phyloP scores from a whole-genome alignment of 331 rosid species.

The Pyrus hybrid region DNA sequence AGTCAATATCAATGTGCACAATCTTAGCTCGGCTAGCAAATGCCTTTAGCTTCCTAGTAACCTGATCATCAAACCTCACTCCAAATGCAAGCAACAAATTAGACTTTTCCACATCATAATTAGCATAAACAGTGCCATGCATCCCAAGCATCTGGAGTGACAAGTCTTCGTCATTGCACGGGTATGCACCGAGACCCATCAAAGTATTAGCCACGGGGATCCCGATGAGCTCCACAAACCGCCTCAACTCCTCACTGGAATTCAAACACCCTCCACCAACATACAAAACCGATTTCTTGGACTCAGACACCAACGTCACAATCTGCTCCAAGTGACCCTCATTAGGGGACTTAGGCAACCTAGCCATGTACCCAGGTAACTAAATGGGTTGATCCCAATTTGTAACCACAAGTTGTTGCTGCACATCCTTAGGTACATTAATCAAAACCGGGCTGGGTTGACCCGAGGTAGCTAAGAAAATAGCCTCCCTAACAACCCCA shows the following conservation, averaged over 20 bases:
- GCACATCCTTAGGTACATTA: conserved; percentile 69
- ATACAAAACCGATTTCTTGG: conserved; percentile 63
- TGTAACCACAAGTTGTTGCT: conserved; percentile 69
- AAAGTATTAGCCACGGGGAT: conserved; percentile 71
- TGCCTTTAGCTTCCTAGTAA: conserved; percentile 68
- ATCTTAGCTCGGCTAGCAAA: conserved; percentile 78
- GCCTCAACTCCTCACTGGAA: conserved; percentile 47
- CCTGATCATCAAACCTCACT: conserved; percentile 82
- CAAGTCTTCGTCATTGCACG: conserved; percentile 19
- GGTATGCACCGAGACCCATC: conserved; percentile 71
- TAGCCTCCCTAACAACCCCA: conserved; percentile 53
- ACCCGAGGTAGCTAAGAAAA: conserved; percentile 59
- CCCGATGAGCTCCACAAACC: conserved; percentile 53
- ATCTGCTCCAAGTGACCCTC: conserved; percentile 42
- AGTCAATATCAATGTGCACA: conserved; percentile 75
- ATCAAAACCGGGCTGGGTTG: conserved; percentile 67
- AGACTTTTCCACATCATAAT: conserved; percentile 63
- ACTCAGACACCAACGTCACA: conserved; percentile 37
- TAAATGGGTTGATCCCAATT: conserved; percentile 42
- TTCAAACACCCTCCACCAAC: conserved; percentile 80
- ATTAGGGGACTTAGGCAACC: conserved; percentile 42
- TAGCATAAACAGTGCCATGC: conserved; percentile 84
- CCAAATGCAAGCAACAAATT: conserved; percentile 78
- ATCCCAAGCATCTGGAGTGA: conserved; percentile 81
- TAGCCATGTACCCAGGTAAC: conserved; percentile 44